These are phyloP conservation scores for Salix exigua DNA, from an alignment of 345 rosid species.

Conservation along the genomic window DNA sequence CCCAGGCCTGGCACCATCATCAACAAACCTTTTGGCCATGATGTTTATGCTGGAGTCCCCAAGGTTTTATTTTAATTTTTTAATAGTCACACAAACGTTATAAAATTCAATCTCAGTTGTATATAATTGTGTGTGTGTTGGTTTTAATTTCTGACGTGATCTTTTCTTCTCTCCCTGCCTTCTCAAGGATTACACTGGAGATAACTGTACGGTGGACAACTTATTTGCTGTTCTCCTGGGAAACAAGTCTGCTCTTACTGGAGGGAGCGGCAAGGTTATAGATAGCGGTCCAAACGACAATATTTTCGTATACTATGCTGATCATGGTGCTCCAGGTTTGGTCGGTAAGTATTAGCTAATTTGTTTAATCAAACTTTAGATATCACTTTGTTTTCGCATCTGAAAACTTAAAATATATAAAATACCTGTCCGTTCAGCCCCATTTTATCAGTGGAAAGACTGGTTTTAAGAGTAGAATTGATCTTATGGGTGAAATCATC, in stretches of 20 bases:
- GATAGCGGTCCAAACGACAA: slow-evolving; percentile 50
- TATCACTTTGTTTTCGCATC: no score
- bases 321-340: slow-evolving; percentile 55
- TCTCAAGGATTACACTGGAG: slow-evolving; percentile 51
- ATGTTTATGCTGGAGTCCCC: slow-evolving; percentile 64
- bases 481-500: not conserved
- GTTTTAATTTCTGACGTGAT: no score
- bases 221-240: slow-evolving; percentile 52
- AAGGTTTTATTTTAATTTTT: slow-evolving; percentile 34
- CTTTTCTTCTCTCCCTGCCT: no score
- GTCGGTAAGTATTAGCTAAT: slow-evolving; percentile 23
- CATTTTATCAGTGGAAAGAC: no score
- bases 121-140: no score
- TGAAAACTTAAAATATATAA: no score
- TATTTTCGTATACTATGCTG: slow-evolving; percentile 58
- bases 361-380: no score
- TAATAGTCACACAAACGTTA: no score
- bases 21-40: slow-evolving; percentile 50
- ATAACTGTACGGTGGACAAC: slow-evolving; percentile 36
- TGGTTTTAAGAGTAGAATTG: no score
- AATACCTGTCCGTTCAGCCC: no score
- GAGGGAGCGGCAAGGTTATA: slow-evolving; percentile 66
- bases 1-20: slow-evolving; percentile 65
- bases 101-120: no score
- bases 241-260: slow-evolving; percentile 45